A percentile compares a stretch with the other conserved stretches of the same genome.
Conservation (phyloP, 169 alveolate genomes). For the Eimeria falciformis region DNA sequence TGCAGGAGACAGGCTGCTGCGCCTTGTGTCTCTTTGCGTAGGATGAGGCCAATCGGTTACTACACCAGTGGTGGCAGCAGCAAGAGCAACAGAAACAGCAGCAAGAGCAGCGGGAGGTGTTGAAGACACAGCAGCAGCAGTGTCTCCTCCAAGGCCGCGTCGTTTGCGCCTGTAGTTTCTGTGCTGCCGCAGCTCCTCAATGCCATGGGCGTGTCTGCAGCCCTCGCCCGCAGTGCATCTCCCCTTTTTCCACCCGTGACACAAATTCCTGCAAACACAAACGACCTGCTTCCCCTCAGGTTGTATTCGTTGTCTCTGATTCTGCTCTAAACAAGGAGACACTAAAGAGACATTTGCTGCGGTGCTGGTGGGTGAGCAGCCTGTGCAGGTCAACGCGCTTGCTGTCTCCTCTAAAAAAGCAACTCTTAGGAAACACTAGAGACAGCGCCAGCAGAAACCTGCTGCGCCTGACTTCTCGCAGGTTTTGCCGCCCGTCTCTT, state of each 20-base stretch:
- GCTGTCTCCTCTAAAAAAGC: no score
- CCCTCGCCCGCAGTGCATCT: constrained; percentile 45
- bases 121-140: not conserved
- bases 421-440: not conserved
- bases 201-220: constrained; percentile 68
- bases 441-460: not conserved
- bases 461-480: not conserved
- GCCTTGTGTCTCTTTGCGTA: not conserved
- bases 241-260: constrained; percentile 65
- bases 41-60: not conserved
- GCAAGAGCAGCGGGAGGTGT: not conserved
- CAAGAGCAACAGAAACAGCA: not conserved
- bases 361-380: no score
- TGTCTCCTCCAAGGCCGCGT: not conserved
- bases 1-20: not conserved
- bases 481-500: not conserved
- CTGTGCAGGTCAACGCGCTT: no score
- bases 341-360: no score
- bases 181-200: constrained; percentile 40
- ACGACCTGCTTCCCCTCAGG: not conserved
- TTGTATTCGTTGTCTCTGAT: no score
- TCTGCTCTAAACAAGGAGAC: no score
- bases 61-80: not conserved
- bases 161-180: constrained; percentile 4
- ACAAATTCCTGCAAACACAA: constrained; percentile 25